A percentile compares a stretch with the other conserved stretches of the same genome.
These are phyloP conservation scores for Moesziomyces antarcticus DNA, from an alignment of 1,284 basidiomycete species.

Conservation along the genomic window DNA sequence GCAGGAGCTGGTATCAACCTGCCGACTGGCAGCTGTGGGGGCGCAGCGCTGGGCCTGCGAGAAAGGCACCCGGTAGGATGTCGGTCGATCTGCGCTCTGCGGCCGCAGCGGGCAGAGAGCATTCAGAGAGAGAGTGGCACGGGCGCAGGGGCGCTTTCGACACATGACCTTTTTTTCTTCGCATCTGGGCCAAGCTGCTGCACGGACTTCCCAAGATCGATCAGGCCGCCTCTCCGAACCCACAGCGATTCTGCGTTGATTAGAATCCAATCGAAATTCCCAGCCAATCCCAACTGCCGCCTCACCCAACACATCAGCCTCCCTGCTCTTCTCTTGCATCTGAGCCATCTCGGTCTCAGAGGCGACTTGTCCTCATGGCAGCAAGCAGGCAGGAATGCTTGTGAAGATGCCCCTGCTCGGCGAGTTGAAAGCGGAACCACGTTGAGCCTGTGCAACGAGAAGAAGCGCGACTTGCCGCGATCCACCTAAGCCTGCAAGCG, in stretches of 20 bases:
- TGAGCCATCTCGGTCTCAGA: not conserved
- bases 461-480: conserved; percentile 3
- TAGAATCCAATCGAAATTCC: conserved; percentile 27
- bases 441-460: not conserved
- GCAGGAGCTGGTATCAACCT: not conserved
- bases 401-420: conserved; percentile 2
- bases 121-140: not conserved
- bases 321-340: not conserved
- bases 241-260: not conserved
- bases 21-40: conserved; percentile 1
- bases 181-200: conserved; percentile 1
- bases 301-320: not conserved
- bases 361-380: too few relatives aligned
- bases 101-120: not conserved
- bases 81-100: conserved; percentile 6
- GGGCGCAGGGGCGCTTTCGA: conserved; percentile 5
- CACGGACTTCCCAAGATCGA: conserved; percentile 33
- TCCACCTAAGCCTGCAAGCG: conserved; percentile 1
- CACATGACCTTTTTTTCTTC: conserved; percentile 15
- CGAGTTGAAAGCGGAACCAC: not conserved
- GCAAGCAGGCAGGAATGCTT: conserved; percentile 1
- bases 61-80: not conserved
- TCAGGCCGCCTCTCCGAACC: conserved; percentile 5
- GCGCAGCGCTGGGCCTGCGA: not conserved
- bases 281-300: not conserved